Base-by-base conservation (phyloP, 176 grass and related monocot species). In the Rhynchospora breviuscula region DNA sequence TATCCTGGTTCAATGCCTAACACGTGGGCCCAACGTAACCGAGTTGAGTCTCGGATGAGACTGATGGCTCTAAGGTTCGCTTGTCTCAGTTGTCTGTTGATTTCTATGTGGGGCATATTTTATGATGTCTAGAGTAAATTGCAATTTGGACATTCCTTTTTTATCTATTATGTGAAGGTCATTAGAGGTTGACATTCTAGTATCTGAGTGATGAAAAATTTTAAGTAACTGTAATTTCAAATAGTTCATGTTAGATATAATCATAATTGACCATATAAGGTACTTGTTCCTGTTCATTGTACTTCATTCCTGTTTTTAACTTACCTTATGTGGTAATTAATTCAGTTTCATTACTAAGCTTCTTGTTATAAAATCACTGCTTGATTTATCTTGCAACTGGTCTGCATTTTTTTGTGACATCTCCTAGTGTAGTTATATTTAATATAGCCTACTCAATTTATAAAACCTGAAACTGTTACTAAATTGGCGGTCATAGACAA, bases 31-130 rank as follows among this genome's bases (percentile, higher is more conserved):
- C 31, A 67, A 51, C 68, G 77, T 48, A 64, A 29, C 18, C 62
- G 67, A 48, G 46, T 79, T 23, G 88, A 89, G 54, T 47, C 84
- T 44, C 84, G 59, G 35, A 89, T 89, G 88, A 83, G 87, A 59
- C 78, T 89, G 63, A 64, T 81, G 67, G 87, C 83, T 9, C 83
- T 89, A 71, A 85, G 87, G 87, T 89, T 79, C 40, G 51, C 25
- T 59, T 35, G 63, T 35, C 3, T 79, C 59, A 23, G 12, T 59
- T 35, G 63, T 35, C 3, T 67, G 63, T 35, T 67, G 29, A 45
- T 70, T 45, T 70, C 15, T 70, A 45, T 46, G 67, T 70, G 44
- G 40, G 40, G 7, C 33, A 19, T 3, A 46, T 44, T 70, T 70
- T 15, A 46, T 45, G n/a, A n/a, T 70, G 46, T 46, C 35, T 21